A percentile compares a stretch with the other conserved stretches of the same genome.
phyloP scores from a whole-genome alignment of 768 basidiomycete genomes.

The Rhodotorula babjevae region DNA sequence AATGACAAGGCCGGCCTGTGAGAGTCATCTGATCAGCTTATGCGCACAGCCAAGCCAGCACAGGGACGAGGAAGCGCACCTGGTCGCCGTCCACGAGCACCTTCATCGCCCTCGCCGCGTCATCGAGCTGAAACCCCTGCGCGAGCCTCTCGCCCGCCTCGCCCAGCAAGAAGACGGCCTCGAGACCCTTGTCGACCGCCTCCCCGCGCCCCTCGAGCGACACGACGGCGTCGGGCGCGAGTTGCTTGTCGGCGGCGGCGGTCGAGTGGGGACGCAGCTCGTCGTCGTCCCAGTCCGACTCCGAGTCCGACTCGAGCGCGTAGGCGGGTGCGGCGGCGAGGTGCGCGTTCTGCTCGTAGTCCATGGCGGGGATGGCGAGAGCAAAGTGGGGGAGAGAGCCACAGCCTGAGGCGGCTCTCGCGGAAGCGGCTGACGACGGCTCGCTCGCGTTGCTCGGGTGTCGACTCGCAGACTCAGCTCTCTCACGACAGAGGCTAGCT shows the following conservation, averaged over 20 bases:
- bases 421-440: too few relatives aligned
- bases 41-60: not conserved
- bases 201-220: not conserved
- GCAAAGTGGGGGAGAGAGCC: not conserved
- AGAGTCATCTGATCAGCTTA: accelerated
- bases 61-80: slow-evolving; percentile 38
- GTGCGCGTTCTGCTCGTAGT: not conserved
- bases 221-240: slow-evolving; percentile 13
- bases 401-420: not conserved
- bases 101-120: not conserved
- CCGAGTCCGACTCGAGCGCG: slow-evolving; percentile 20
- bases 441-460: too few relatives aligned
- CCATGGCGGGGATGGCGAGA: not conserved
- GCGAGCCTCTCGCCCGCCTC: slow-evolving; percentile 32
- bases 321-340: slow-evolving; percentile 11
- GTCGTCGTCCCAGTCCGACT: slow-evolving; percentile 24
- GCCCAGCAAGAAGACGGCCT: slow-evolving; percentile 22
- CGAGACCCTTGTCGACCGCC: not conserved
- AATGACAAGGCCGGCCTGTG: slow-evolving; percentile 4
- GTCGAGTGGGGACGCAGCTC: not conserved
- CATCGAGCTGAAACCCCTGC: slow-evolving; percentile 2
- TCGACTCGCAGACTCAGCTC: too few relatives aligned
- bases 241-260: not conserved
- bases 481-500: too few relatives aligned
- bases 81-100: slow-evolving; percentile 44